Evolutionary conservation across 805 yeast genomes (phyloP), one percentile per base, ranked within the genome.

Genomic region (Pichia eremophila): DNA sequence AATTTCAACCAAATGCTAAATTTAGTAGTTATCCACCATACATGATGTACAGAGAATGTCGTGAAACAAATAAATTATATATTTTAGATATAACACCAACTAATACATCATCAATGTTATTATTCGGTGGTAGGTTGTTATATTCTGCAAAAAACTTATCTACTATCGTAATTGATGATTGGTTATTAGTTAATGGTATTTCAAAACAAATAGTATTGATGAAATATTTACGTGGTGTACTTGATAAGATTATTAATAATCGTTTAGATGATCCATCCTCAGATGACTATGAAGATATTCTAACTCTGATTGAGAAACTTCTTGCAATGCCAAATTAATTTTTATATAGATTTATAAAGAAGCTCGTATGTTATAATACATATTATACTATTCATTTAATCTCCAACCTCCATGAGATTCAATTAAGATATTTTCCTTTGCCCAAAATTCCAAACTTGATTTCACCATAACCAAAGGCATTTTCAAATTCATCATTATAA

Each of bases 181-280:
- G 98, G 97, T 65, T 87, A 34, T 95, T 96, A 0, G 73, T 91
- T 12, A 73, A 86, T 51, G 87, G 96, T 1, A 91, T 97, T 97
- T 84, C 95, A 53, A 85, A 93, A 54, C 87, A 90, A 57, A 98
- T 90, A 1, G 95, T 91, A 2, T 67, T 91, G 42, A 74, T 90
- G 31, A 84, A 85, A 49, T 78, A 83, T 49, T 65, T 91, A 47
- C 69, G 95, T 56, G 58, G 65, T 11, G 61, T 87, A 42, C 63
- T 91, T 32, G 95, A 89, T 58, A 68, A 72, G 18, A 78, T 85
- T 0, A 75, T 91, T 47, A 83, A 77, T 40, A 73, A 71, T 22
- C 79, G 79, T 53, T 68, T 90, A 27, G 55, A 56, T 7, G 43
- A 47, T 39, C 58, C 58, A 10, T 17, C 66, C 45, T 41, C 48